These are phyloP conservation scores for Psophocarpus tetragonolobus DNA, from an alignment of 306 rosid genomes.

Conservation along the genomic window DNA sequence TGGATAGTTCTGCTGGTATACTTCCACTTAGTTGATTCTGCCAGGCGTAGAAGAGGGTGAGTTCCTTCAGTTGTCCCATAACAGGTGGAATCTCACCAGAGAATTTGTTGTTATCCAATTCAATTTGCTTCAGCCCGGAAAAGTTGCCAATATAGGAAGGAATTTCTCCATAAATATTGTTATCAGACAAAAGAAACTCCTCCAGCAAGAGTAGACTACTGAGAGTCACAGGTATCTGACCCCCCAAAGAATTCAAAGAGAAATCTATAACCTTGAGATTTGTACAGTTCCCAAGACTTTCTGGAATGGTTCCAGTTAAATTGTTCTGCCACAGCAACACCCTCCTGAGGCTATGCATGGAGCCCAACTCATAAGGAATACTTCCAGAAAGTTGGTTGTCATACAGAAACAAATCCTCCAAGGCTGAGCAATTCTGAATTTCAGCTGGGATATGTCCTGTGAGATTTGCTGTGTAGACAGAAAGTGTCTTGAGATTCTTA, in stretches of 20 bases:
- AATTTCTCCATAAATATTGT: slow-evolving; percentile 69
- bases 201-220: slow-evolving; percentile 61
- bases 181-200: slow-evolving; percentile 76
- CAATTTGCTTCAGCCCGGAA: slow-evolving; percentile 74
- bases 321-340: slow-evolving; percentile 87
- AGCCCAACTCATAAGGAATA: slow-evolving; percentile 69
- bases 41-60: slow-evolving; percentile 87
- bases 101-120: slow-evolving; percentile 85
- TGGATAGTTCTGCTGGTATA: slow-evolving; percentile 70
- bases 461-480: slow-evolving; percentile 80
- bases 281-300: slow-evolving; percentile 69
- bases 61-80: slow-evolving; percentile 75
- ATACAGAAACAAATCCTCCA: slow-evolving; percentile 81
- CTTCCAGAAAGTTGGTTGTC: slow-evolving; percentile 80
- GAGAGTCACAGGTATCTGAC: slow-evolving; percentile 65
- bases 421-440: slow-evolving; percentile 70
- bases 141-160: slow-evolving; percentile 77
- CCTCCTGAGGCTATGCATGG: slow-evolving; percentile 60
- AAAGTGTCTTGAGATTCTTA: slow-evolving; percentile 69
- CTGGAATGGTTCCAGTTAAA: slow-evolving; percentile 68
- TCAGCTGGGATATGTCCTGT: slow-evolving; percentile 80
- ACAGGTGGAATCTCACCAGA: slow-evolving; percentile 75
- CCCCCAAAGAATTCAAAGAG: slow-evolving; percentile 76
- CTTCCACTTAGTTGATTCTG: slow-evolving; percentile 80
- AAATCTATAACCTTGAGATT: slow-evolving; percentile 69